A percentile compares a stretch with the other conserved stretches of the same genome.
Conservation (phyloP, 768 basidiomycete genomes). For the Coprinellus micaceus region DNA sequence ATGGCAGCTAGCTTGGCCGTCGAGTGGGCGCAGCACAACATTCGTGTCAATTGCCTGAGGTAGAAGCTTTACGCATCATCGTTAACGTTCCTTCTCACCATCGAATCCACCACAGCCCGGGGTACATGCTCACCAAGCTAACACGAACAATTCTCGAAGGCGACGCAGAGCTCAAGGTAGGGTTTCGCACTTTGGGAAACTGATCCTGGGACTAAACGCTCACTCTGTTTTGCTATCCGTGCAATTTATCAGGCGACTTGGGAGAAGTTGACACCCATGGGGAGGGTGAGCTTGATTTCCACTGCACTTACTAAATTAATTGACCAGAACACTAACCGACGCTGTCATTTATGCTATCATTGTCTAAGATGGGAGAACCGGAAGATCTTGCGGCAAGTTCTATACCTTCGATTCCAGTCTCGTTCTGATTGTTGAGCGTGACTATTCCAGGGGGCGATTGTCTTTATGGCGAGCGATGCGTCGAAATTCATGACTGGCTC, state of each 20-base stretch:
- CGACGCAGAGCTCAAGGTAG: slow-evolving; percentile 71
- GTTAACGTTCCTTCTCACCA: no score
- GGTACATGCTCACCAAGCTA: slow-evolving; percentile 92
- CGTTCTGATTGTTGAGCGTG: slow-evolving; percentile 5
- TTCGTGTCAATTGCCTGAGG: slow-evolving; percentile 84
- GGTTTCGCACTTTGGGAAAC: slow-evolving; percentile 12
- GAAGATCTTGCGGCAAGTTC: slow-evolving; percentile 77
- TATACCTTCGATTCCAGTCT: not conserved
- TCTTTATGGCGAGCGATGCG: slow-evolving; percentile 88
- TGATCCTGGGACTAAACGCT: not conserved
- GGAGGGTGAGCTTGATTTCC: slow-evolving; percentile 50
- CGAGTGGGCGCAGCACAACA: slow-evolving; percentile 90
- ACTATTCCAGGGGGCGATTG: slow-evolving; percentile 67
- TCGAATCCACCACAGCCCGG: slow-evolving; percentile 51
- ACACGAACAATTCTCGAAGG: slow-evolving; percentile 78
- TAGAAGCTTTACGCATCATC: slow-evolving; percentile 25
- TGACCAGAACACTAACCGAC: no score
- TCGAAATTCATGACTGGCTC: slow-evolving; percentile 87
- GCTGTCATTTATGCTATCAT: not conserved
- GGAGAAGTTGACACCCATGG: slow-evolving; percentile 85
- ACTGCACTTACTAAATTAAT: not conserved
- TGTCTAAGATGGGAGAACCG: slow-evolving; percentile 77
- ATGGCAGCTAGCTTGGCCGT: slow-evolving; percentile 91
- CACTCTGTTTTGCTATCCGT: not conserved
- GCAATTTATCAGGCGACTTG: slow-evolving; percentile 58